These are phyloP conservation scores for Henckelia pumila DNA, from an alignment of 257 asterid species.

Conservation along the genomic window DNA sequence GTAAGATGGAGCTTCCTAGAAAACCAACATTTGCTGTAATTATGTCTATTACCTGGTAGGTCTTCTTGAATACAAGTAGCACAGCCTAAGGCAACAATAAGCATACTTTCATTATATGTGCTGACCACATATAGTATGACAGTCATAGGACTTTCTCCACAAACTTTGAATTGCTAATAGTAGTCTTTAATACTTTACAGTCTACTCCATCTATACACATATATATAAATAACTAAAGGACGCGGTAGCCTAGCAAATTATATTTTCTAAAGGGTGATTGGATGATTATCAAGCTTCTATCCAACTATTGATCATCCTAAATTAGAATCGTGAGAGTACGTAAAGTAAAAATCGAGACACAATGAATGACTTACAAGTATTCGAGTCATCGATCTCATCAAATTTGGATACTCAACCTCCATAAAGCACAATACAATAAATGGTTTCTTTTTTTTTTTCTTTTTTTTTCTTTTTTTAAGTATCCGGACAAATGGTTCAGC, in stretches of 20 bases:
- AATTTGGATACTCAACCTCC: neutral
- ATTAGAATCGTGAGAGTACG: neutral
- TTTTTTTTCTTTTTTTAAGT: neutral
- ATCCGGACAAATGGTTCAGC: neutral
- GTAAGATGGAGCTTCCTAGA: neutral
- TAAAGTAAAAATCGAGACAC: neutral
- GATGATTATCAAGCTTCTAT: neutral
- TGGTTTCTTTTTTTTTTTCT: neutral
- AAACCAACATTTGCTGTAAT: neutral
- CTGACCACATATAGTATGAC: neutral
- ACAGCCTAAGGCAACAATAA: neutral
- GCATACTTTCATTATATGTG: neutral
- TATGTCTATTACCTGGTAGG: neutral
- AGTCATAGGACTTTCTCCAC: neutral
- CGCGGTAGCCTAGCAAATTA: neutral
- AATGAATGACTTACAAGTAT: neutral
- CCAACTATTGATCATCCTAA: neutral
- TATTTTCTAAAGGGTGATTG: neutral
- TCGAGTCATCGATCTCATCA: neutral
- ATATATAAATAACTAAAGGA: neutral
- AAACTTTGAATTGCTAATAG: neutral
- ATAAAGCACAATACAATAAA: neutral
- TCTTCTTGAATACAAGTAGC: neutral
- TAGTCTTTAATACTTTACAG: neutral
- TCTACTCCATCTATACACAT: neutral